These are phyloP conservation scores for Colletotrichum salicis DNA, from an alignment of 2,329 filamentous ascomycete species.

Conservation along the genomic window DNA sequence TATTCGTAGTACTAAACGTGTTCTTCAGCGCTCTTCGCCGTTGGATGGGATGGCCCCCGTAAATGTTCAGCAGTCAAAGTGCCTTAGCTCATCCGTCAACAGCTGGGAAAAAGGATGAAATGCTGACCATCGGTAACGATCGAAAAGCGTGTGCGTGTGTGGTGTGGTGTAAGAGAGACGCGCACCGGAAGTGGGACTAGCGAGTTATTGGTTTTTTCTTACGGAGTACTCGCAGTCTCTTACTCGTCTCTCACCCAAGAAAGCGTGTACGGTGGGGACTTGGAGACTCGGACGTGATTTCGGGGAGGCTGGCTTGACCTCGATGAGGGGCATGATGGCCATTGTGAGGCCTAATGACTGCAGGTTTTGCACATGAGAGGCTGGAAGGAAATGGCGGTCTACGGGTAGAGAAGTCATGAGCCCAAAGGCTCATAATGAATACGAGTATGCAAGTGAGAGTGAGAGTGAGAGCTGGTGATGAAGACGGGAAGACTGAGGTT, in stretches of 20 bases:
- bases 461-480: neutral
- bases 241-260: neutral
- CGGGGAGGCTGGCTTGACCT: conserved; percentile 35
- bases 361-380: conserved; percentile 15
- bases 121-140: conserved; percentile 16
- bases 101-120: conserved; percentile 11
- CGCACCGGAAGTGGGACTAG: conserved; percentile 27
- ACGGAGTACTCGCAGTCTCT: neutral
- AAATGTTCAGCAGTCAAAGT: neutral
- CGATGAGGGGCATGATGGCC: conserved; percentile 15
- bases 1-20: neutral
- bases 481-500: neutral
- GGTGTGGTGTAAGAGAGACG: conserved; percentile 27
- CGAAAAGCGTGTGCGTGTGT: neutral
- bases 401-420: neutral
- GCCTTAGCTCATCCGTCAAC: neutral
- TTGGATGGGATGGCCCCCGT: conserved; percentile 14
- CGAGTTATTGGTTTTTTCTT: conserved; percentile 15
- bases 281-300: conserved; percentile 39
- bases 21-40: conserved; percentile 35
- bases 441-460: neutral
- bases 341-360: conserved; percentile 15
- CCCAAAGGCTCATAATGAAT: neutral
- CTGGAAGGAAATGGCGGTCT: conserved; percentile 27
- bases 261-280: neutral